Percentiles rank a stretch among this genome's conserved stretches.
These are phyloP conservation scores for Austroboletus novae-zelandiae DNA, from an alignment of 1,284 basidiomycete genomes.

Conservation along the genomic window DNA sequence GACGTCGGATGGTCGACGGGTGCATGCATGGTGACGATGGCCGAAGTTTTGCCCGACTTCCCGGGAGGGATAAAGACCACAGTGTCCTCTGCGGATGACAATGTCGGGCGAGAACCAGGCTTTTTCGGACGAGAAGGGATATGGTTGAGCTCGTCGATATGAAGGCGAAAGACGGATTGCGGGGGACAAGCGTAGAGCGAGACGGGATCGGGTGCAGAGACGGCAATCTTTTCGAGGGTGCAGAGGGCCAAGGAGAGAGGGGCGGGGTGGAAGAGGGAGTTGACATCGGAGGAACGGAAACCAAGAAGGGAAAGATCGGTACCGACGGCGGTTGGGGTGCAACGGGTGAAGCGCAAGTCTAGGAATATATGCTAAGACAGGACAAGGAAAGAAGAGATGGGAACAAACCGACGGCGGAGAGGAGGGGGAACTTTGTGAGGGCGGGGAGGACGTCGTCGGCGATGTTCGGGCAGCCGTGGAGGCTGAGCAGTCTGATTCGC, in stretches of 20 bases:
- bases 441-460: constrained; percentile 30
- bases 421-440: constrained; percentile 40
- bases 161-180: constrained; percentile 29
- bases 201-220: constrained; percentile 10
- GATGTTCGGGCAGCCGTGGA: constrained; percentile 43
- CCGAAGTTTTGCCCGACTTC: constrained; percentile 1
- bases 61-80: constrained; percentile 19
- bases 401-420: constrained; percentile 43
- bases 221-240: constrained; percentile 25
- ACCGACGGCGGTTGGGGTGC: constrained; percentile 18
- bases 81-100: constrained; percentile 6
- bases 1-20: not conserved
- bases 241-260: constrained; percentile 25
- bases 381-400: not conserved
- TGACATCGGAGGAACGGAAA: constrained; percentile 24
- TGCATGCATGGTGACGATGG: not conserved
- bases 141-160: constrained; percentile 17
- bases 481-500: constrained; percentile 39
- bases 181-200: constrained; percentile 30
- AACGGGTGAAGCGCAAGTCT: constrained; percentile 34
- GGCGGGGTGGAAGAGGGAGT: constrained; percentile 27
- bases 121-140: not conserved
- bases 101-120: not conserved
- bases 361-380: not conserved
- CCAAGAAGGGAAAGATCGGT: constrained; percentile 16